Conservation (phyloP, 306 rosid genomes). For the Cyamopsis tetragonoloba region DNA sequence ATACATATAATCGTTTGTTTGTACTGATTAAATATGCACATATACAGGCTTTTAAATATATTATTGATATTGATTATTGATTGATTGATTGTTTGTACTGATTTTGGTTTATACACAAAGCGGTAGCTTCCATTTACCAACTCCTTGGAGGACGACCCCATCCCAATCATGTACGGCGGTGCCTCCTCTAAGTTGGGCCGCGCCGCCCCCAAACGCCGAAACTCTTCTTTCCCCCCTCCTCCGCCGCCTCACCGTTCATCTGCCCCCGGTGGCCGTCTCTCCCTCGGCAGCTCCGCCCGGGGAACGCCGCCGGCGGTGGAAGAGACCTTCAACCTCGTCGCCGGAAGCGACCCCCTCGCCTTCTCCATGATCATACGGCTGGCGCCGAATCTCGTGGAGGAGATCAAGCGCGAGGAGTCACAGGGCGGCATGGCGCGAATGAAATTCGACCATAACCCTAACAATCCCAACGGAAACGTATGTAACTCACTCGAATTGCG, state of each 20-base stretch:
- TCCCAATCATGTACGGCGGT: constrained; percentile 69
- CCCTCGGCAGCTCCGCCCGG: constrained; percentile 49
- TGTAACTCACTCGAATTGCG: constrained; percentile 15
- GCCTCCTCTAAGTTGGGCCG: constrained; percentile 84
- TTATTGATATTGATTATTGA: too few species aligned
- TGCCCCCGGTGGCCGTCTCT: constrained; percentile 46
- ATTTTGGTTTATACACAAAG: background rate
- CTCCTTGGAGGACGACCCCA: constrained; percentile 1
- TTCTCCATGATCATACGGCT: constrained; percentile 79
- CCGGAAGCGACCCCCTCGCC: constrained; percentile 70
- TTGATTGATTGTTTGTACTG: too few species aligned
- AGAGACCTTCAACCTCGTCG: constrained; percentile 65
- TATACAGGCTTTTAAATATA: too few species aligned
- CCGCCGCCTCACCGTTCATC: constrained; percentile 53
- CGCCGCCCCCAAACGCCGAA: constrained; percentile 58
- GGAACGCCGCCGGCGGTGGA: constrained; percentile 47
- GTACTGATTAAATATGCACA: too few species aligned
- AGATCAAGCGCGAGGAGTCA: constrained; percentile 91
- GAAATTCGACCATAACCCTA: constrained; percentile 61
- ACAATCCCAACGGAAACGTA: constrained; percentile 68
- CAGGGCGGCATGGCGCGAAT: constrained; percentile 76
- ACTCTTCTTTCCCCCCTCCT: constrained; percentile 45
- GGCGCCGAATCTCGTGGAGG: constrained; percentile 83
- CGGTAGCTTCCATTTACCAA: background rate
- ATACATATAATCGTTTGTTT: too few species aligned